These are phyloP conservation scores for Ustilago xerochloae DNA, from an alignment of 1,284 basidiomycete genomes.

Conservation along the genomic window DNA sequence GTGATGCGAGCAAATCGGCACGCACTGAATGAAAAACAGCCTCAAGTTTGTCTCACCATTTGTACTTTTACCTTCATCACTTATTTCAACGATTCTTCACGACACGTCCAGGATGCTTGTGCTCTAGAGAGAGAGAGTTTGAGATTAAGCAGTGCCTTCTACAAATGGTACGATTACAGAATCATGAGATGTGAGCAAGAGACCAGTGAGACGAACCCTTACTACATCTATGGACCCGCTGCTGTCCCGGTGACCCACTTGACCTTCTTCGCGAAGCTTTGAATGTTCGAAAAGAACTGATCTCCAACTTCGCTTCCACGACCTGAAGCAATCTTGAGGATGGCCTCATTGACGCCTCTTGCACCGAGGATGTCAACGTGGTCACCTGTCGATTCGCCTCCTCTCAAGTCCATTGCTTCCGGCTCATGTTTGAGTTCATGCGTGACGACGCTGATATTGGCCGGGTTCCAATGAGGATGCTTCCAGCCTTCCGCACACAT, in stretches of 20 bases:
- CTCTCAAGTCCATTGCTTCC: conserved; percentile 79
- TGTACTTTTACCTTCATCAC: not conserved
- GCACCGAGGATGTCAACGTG: conserved; percentile 95
- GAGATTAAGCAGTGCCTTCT: conserved; percentile 1
- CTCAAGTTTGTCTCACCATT: not conserved
- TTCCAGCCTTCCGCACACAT: conserved; percentile 97
- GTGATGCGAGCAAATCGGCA: conserved; percentile 33
- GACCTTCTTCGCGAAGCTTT: conserved; percentile 57
- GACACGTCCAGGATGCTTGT: too few relatives aligned
- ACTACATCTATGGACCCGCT: conserved; percentile 16
- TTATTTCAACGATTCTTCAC: not conserved
- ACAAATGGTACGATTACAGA: too few relatives aligned
- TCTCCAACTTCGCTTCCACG: conserved; percentile 71
- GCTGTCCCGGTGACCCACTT: conserved; percentile 44
- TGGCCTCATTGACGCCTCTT: conserved; percentile 86
- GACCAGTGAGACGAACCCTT: too few relatives aligned
- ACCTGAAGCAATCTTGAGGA: conserved; percentile 86
- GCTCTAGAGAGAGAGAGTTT: not conserved
- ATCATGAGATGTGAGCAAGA: too few relatives aligned
- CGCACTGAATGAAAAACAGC: conserved; percentile 13
- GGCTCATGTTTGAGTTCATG: conserved; percentile 92
- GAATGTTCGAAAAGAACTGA: conserved; percentile 81
- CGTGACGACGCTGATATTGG: conserved; percentile 79
- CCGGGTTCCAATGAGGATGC: conserved; percentile 88
- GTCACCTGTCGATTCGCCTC: conserved; percentile 75